Evolutionary conservation across 768 basidiomycete genomes (phyloP).

Genomic region (Dioszegia aurantiaca): DNA sequence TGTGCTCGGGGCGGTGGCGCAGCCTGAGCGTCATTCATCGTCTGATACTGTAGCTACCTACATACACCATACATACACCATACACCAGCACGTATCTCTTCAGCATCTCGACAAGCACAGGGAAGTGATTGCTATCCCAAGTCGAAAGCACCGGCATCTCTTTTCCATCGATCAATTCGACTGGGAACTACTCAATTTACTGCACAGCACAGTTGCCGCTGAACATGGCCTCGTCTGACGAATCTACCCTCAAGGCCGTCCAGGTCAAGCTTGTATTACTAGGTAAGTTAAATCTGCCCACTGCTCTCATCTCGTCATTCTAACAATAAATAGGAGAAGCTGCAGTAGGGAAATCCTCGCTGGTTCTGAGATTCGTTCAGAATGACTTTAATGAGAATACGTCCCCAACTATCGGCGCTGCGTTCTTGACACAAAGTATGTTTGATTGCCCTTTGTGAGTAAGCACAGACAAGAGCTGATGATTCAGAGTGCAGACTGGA

Average conservation of each 20-base stretch:
- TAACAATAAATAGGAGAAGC: conserved; percentile 71
- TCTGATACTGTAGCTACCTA: neutral
- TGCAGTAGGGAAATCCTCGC: conserved; percentile 97
- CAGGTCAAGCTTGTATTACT: conserved; percentile 97
- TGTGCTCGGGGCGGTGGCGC: neutral
- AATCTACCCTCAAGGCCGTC: conserved; percentile 64
- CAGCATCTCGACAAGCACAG: too few relatives aligned
- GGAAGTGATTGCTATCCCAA: too few relatives aligned
- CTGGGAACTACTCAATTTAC: neutral
- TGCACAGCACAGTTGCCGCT: conserved; percentile 12
- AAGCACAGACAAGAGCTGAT: neutral
- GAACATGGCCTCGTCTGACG: conserved; percentile 29
- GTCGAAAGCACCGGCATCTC: too few relatives aligned
- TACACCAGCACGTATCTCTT: too few relatives aligned
- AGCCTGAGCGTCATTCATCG: too few relatives aligned
- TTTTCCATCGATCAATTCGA: conserved; percentile 4
- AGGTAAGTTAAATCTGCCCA: conserved; percentile 65
- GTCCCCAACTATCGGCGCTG: conserved; percentile 96
- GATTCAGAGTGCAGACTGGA: conserved; percentile 57
- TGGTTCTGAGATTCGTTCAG: conserved; percentile 93
- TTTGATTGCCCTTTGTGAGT: neutral
- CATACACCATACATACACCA: too few relatives aligned
- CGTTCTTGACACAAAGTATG: conserved; percentile 59
- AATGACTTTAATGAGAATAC: conserved; percentile 99
- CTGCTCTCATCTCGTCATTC: neutral